Percentiles rank a stretch among this genome's conserved stretches.
phyloP scores from a whole-genome alignment of 140 eudicot genomes.

The Oenanthe javanica region DNA sequence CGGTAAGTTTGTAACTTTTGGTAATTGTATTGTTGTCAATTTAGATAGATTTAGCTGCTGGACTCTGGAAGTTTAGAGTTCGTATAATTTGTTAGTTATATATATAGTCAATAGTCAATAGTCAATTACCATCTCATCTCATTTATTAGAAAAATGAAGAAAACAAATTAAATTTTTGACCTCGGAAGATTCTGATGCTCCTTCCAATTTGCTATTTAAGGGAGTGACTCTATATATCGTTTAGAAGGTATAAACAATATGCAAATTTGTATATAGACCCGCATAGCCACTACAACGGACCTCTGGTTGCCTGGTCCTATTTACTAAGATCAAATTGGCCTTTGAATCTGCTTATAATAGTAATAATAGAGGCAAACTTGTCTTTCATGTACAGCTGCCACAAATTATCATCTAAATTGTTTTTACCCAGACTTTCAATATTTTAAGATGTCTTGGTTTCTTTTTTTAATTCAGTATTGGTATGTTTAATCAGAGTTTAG shows the following conservation, averaged over 20 bases:
- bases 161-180: neutral
- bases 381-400: neutral
- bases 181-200: neutral
- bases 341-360: neutral
- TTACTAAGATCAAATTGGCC: neutral
- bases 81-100: neutral
- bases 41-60: neutral
- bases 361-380: neutral
- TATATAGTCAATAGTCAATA: neutral
- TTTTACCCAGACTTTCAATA: neutral
- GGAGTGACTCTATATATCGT: neutral
- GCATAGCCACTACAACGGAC: neutral
- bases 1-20: constrained; percentile 35
- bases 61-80: neutral
- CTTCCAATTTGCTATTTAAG: neutral
- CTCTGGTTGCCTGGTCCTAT: neutral
- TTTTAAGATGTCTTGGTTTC: neutral
- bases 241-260: neutral
- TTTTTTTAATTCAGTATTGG: neutral
- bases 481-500: neutral
- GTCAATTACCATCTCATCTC: neutral
- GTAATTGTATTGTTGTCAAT: neutral
- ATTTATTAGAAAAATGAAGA: neutral
- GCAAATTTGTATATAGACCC: neutral
- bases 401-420: neutral